Evolutionary conservation across 164 flowering plant species (phyloP), one percentile per base, ranked within the genome.

Genomic region (Magnolia officinalis): DNA sequence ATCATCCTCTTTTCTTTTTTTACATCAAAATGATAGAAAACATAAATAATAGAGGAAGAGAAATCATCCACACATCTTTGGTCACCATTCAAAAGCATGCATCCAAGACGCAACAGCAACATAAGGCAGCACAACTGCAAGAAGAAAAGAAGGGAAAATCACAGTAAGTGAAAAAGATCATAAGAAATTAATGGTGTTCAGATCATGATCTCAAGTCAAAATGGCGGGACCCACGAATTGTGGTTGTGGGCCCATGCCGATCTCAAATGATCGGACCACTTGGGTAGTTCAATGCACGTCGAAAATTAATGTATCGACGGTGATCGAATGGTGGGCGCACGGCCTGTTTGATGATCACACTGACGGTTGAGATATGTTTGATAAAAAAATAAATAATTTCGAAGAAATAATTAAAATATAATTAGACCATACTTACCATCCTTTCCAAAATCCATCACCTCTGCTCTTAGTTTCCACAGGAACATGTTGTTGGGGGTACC

Each of bases 71-170:
- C 6, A 37, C 45, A 37, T 37, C 45, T 37, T 5, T 3, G 61
- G 18, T 55, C 61, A 55, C 2, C 13, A 55, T 50, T 70, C 67
- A 82, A 74, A 82, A 82, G 78, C 84, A 82, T 10, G 61, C 66
- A 74, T 82, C 84, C 81, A 82, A 79, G 58, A 58, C 78, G 74
- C 81, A 82, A 63, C 84, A 82, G 67, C 84, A 82, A 69, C 84
- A 82, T 13, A 82, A n/a, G 64, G 84, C 84, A 77, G 84, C 84
- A 76, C 79, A 79, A 59, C 83, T 78, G 81, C 75, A 72, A 75
- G 45, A 6, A 37, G 45, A 37, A 37, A 37, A 37, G 6, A 6
- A 37, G 6, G 45, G 45, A 2, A 37, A 37, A 37, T 37, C 45
- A 37, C 6, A 52, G 23, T 14, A 10, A 52, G 19, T 26, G 29